These are phyloP conservation scores for Berberis vulgaris DNA, from an alignment of 164 flowering plant species.

Conservation along the genomic window DNA sequence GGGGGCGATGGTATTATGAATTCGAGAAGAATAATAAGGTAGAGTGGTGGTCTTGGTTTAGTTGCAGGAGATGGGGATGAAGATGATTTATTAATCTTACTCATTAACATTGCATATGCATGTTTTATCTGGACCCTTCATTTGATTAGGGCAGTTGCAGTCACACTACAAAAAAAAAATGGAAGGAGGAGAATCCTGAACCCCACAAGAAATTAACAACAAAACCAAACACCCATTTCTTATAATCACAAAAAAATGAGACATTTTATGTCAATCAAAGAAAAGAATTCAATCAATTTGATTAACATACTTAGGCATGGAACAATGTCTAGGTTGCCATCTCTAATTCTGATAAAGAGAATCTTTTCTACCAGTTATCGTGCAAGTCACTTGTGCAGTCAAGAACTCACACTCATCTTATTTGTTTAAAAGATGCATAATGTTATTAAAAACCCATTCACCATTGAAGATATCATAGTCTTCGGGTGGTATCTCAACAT, in stretches of 20 bases:
- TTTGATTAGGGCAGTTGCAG: too few relatives aligned
- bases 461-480: conserved; percentile 83
- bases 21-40: too few relatives aligned
- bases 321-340: conserved; percentile 89
- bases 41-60: too few relatives aligned
- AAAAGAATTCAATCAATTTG: neutral
- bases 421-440: conserved; percentile 65
- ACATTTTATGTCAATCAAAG: neutral
- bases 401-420: conserved; percentile 85
- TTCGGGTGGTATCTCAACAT: conserved; percentile 49
- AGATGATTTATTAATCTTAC: too few relatives aligned
- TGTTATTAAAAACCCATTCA: conserved; percentile 74
- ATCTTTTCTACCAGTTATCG: conserved; percentile 80
- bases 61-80: too few relatives aligned
- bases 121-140: too few relatives aligned
- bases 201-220: neutral
- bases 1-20: too few relatives aligned
- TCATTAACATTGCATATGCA: too few relatives aligned
- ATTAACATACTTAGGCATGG: conserved; percentile 35
- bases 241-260: neutral
- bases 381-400: conserved; percentile 75
- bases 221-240: neutral
- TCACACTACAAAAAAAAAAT: too few relatives aligned
- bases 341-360: conserved; percentile 80
- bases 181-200: conserved; percentile 33